Conservation (phyloP, 805 yeast genomes). For the Wickerhamomyces bovis region DNA sequence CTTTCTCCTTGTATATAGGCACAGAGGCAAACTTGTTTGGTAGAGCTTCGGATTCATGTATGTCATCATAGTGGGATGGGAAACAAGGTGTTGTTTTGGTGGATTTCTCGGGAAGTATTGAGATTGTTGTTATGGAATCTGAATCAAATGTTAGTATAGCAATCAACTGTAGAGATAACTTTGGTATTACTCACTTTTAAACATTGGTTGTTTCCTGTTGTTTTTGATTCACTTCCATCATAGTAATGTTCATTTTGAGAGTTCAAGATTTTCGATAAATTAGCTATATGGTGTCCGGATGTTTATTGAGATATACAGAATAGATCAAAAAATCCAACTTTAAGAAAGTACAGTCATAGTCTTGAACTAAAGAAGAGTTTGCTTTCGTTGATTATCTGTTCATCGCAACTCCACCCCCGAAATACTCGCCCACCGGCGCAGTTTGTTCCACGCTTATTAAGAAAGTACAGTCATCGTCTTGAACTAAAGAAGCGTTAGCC, state of each 20-base stretch:
- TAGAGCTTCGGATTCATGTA: constrained; percentile 1
- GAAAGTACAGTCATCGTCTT: no score
- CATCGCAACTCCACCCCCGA: no score
- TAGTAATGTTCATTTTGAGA: neutral
- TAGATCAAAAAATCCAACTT: no score
- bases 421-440: no score
- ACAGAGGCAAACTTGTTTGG: constrained; percentile 18
- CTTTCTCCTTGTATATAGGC: constrained; percentile 13
- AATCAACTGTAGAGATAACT: no score
- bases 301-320: neutral
- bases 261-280: neutral
- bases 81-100: neutral
- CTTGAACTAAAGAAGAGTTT: no score
- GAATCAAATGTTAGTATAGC: neutral
- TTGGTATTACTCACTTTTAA: neutral
- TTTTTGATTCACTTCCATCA: neutral
- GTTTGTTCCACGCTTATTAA: no score
- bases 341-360: no score
- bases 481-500: no score
- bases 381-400: no score
- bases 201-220: neutral
- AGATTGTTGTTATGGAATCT: neutral
- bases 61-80: neutral
- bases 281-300: neutral
- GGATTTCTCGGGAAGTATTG: neutral